Evolutionary conservation across 129 eudicot genomes (phyloP).

Genomic region (Centella asiatica): DNA sequence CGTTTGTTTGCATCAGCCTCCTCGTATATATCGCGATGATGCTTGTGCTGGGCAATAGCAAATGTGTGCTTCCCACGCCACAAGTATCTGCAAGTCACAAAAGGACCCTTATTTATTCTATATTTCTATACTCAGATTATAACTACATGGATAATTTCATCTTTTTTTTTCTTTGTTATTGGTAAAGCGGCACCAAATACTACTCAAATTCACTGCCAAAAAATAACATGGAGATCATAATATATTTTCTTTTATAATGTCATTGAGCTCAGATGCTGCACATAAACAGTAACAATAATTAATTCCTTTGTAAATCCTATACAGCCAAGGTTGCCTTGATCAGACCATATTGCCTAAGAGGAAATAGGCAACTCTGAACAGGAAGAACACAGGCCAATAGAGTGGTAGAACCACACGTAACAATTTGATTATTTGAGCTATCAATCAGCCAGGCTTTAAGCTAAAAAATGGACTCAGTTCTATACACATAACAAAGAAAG

Average conservation of each 20-base stretch:
- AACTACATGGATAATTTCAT: no score
- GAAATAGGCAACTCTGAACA: not conserved
- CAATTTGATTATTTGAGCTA: no score
- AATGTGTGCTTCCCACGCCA: slow-evolving; percentile 98
- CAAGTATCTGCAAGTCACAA: slow-evolving; percentile 49
- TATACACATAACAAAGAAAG: not conserved
- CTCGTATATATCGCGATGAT: slow-evolving; percentile 73
- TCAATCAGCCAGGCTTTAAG: no score
- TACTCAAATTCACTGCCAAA: not conserved
- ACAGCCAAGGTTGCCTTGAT: no score
- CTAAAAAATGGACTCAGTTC: not conserved
- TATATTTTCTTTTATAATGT: no score
- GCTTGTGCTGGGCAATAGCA: slow-evolving; percentile 97
- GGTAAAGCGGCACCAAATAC: no score
- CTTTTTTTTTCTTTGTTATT: no score
- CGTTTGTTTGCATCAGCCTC: slow-evolving; percentile 99
- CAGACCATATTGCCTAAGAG: no score
- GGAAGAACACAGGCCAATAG: not conserved
- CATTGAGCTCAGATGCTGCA: no score
- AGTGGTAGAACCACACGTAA: not conserved
- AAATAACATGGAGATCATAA: not conserved
- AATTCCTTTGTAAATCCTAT: not conserved
- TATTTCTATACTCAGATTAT: not conserved
- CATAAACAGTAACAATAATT: no score
- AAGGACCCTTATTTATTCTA: not conserved